phyloP scores from a whole-genome alignment of 805 yeast genomes.

The Candida argentea region DNA sequence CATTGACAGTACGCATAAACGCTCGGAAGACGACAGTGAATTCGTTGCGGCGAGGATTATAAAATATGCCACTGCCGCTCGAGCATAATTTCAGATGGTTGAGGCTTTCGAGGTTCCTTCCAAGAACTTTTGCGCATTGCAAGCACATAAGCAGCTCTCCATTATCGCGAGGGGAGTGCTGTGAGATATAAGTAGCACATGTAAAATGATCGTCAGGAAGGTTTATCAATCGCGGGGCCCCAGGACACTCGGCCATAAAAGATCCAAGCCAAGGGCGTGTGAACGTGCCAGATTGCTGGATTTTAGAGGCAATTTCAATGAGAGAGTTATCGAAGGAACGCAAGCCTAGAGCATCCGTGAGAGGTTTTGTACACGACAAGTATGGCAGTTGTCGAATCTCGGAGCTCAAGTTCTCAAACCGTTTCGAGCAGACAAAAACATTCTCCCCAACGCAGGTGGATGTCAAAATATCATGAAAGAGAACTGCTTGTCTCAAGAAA shows the following conservation, averaged over 20 bases:
- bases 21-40: conserved; percentile 15
- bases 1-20: conserved; percentile 13
- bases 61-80: conserved; percentile 6
- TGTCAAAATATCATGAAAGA: conserved; percentile 25
- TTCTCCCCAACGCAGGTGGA: conserved; percentile 18
- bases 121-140: conserved; percentile 23
- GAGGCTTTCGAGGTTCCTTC: too few relatives aligned
- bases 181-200: conserved; percentile 15
- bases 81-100: conserved; percentile 19
- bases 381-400: conserved; percentile 8
- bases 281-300: conserved; percentile 12
- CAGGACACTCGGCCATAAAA: conserved; percentile 49
- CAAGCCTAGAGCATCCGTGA: conserved; percentile 15
- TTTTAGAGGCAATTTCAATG: conserved; percentile 8
- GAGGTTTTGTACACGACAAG: conserved; percentile 13
- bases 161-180: conserved; percentile 6
- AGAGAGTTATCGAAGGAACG: conserved; percentile 15
- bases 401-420: conserved; percentile 10
- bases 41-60: conserved; percentile 14
- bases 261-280: too few relatives aligned
- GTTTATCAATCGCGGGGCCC: conserved; percentile 40
- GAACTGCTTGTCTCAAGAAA: conserved; percentile 23
- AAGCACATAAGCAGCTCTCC: conserved; percentile 23
- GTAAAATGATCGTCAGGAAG: conserved; percentile 35
- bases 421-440: conserved; percentile 6